Evolutionary conservation across 2,329 filamentous ascomycete genomes (phyloP), one percentile per base, ranked within the genome.

Genomic region (Elsinoe batatas): DNA sequence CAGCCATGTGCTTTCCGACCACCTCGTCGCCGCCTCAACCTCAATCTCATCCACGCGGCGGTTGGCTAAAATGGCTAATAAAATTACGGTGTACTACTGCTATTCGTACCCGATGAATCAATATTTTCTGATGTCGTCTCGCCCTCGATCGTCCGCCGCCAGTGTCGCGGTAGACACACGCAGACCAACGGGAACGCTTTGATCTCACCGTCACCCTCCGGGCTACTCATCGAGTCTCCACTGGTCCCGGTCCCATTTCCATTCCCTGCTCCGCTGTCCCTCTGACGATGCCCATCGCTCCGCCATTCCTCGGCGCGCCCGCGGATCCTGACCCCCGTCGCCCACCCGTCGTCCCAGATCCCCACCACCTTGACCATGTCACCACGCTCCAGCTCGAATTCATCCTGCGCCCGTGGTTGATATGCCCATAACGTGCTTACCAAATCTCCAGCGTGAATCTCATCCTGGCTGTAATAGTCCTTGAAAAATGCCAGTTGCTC

Each of bases 261-360:
- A 53, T 47, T 58, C 57, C 57, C 96, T 42, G 97, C 87, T 57
- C 93, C 93, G 64, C 91, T 97, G 71, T 98, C 93, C 59, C 93
- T 82, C 67, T 95, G 90, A 33, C 83, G 75, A 64, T 87, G 84
- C 26, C 60, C 61, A 5, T 65, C 63, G 42, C 80, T 79, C 63
- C 95, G 88, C 83, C 89, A 96, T 61, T 96, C 88, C 59, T 97
- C 91, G 2, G 90, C 90, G 56, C 82, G 80, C 64, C 95, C 88
- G 54, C 85, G 79, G 56, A 95, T 74, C 67, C 94, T 79, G 56
- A 96, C 80, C 64, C 93, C 93, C 1, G 93, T 98, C 10, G 93
- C 93, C 93, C 93, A 98, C 46, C 93, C 93, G 68, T 98, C 93
- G 65, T 98, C 93, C 93, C 93, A 98, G 62, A 98, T 98, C 59